These are phyloP conservation scores for Pedinophyceae sp. DNA, from an alignment of 139 green algal species.

Conservation along the genomic window DNA sequence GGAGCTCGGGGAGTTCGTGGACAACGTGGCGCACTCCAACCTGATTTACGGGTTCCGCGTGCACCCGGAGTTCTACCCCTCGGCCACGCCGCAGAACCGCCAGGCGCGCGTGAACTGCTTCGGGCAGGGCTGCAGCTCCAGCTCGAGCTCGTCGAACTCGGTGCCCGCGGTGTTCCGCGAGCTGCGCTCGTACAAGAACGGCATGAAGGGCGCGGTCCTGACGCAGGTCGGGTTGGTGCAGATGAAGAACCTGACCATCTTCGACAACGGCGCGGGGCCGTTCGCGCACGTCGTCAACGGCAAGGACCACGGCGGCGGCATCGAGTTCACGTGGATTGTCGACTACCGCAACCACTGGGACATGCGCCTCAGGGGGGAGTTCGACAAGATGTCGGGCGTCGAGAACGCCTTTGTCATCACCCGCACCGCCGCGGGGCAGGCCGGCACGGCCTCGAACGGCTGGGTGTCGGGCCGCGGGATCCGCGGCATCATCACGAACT, in stretches of 20 bases:
- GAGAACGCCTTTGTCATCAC: constrained; percentile 17
- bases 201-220: constrained; percentile 32
- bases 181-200: constrained; percentile 39
- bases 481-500: constrained; percentile 18
- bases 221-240: constrained; percentile 26
- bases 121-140: neutral
- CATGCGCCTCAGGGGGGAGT: neutral
- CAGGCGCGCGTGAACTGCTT: constrained; percentile 1
- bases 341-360: constrained; percentile 18
- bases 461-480: constrained; percentile 17
- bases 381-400: constrained; percentile 20
- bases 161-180: constrained; percentile 21
- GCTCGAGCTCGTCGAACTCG: neutral
- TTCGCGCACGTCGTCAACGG: constrained; percentile 23
- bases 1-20: constrained; percentile 16
- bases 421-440: constrained; percentile 11
- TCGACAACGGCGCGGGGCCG: constrained; percentile 31
- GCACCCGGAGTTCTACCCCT: constrained; percentile 28
- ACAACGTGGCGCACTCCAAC: constrained; percentile 48
- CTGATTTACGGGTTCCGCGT: constrained; percentile 35
- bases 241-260: constrained; percentile 25
- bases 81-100: constrained; percentile 11
- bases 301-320: constrained; percentile 31
- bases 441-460: constrained; percentile 9
- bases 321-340: constrained; percentile 27